Conservation (phyloP, 208 protist genomes). For the Leishmania guyanensis region DNA sequence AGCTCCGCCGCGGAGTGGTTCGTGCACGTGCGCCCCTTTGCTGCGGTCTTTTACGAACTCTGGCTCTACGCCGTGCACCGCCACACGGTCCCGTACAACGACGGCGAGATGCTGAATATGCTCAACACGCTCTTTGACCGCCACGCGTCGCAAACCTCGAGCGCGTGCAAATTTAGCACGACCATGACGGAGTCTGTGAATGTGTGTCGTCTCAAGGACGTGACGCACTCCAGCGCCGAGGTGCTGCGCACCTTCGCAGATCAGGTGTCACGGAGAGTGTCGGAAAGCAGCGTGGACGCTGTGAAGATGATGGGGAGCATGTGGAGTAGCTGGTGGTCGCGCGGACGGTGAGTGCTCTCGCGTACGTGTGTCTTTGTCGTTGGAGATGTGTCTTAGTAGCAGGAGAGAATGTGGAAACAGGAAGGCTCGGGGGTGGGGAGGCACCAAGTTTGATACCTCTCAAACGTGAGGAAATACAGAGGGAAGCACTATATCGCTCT, state of each 20-base stretch:
- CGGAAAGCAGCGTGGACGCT: conserved; percentile 28
- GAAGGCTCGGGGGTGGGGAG: background rate
- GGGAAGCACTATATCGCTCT: background rate
- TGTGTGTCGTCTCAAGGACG: conserved; percentile 58
- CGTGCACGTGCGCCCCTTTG: conserved; percentile 61
- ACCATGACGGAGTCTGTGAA: conserved; percentile 59
- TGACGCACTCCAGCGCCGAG: conserved; percentile 47
- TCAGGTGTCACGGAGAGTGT: conserved; percentile 34
- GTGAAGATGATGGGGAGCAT: conserved; percentile 36
- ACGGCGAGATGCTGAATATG: conserved; percentile 31
- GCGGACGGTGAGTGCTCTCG: background rate
- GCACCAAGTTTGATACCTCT: background rate
- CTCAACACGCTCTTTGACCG: conserved; percentile 65
- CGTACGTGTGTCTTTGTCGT: background rate
- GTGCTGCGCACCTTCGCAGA: conserved; percentile 40
- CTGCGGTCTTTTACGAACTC: conserved; percentile 59
- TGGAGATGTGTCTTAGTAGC: background rate
- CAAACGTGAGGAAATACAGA: background rate
- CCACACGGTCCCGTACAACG: conserved; percentile 33
- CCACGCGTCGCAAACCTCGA: conserved; percentile 33
- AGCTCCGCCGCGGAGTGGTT: conserved; percentile 71
- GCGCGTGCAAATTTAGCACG: conserved; percentile 40
- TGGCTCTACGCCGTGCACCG: conserved; percentile 65
- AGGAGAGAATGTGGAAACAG: background rate
- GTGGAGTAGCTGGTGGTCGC: conserved; percentile 30